Base-by-base conservation (phyloP, 495 filamentous ascomycete genomes). In the Glonium stellatum region DNA sequence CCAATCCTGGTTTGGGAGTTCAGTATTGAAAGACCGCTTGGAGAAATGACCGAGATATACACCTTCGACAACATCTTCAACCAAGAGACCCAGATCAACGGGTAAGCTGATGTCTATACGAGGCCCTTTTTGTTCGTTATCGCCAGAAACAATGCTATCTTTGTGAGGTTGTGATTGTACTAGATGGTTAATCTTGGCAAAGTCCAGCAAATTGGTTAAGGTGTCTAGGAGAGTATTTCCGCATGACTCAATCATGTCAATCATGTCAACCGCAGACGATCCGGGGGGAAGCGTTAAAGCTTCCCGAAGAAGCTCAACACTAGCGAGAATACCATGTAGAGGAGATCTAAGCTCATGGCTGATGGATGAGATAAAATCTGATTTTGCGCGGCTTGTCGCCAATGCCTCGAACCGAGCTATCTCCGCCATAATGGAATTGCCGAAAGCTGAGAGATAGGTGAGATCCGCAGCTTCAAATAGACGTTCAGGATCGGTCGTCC, bases 171-270 rank as follows among this genome's bases (percentile, higher is more conserved):
- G 48, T 11, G 18, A 23, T 31, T 51, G 15, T 15, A 51, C 13
- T 31, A 51, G 19, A 25, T 22, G 25, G 23, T 27, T 51, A 15
- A 51, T 27, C n/a, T 51, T 25, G 25, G 48, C 19, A 51, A 51
- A 51, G 13, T 51, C 48, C 1, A 51, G 15, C 1, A 51, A 31
- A n/a, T 51, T 51, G 8, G 48, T 51, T 23, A 51, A 27, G 25
- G 48, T 22, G n/a, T 51, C 48, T 10, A 51, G 15, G 25, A 51
- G 48, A 27, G 48, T 51, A 15, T 51, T 51, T 9, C 48, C 48
- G 15, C 48, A 27, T 5, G 23, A 51, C 25, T 51, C 48, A 25
- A 51, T 51, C 48, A 51, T 51, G 13, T 23, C 48, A 51, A 51
- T 15, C 48, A 51, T 51, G 5, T 51, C 48, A 23, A 31, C 13